A percentile compares a stretch with the other conserved stretches of the same genome.
phyloP scores from a whole-genome alignment of 495 filamentous ascomycete species.

The Neurospora sp. region DNA sequence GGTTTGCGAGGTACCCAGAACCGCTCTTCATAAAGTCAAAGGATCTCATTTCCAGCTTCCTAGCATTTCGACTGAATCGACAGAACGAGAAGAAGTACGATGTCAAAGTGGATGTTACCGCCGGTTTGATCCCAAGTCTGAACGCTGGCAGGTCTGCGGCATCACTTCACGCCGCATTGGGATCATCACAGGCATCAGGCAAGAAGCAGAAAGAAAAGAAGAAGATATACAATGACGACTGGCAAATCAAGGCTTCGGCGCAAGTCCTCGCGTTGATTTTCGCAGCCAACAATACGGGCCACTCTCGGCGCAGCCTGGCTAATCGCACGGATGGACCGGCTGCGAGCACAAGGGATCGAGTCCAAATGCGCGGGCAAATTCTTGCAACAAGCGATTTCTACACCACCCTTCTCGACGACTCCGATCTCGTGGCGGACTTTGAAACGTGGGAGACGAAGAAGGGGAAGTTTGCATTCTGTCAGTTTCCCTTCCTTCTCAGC shows the following conservation, averaged over 20 bases:
- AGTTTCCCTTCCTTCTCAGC: constrained; percentile 89
- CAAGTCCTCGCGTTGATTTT: constrained; percentile 77
- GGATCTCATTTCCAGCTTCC: constrained; percentile 67
- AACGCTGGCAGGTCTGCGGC: constrained; percentile 51
- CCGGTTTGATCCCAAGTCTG: constrained; percentile 62
- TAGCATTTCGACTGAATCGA: constrained; percentile 70
- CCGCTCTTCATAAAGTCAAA: constrained; percentile 60
- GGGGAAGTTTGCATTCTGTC: constrained; percentile 79
- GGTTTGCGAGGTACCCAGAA: constrained; percentile 68
- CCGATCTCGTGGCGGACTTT: constrained; percentile 80
- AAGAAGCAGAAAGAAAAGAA: constrained; percentile 45
- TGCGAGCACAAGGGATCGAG: constrained; percentile 16
- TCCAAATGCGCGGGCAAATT: constrained; percentile 17
- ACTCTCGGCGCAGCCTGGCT: constrained; percentile 16
- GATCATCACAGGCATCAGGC: constrained; percentile 26
- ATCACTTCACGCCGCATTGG: constrained; percentile 66
- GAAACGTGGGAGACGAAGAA: constrained; percentile 74
- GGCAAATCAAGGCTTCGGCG: constrained; percentile 80
- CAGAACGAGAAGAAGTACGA: constrained; percentile 60
- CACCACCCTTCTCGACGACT: constrained; percentile 74
- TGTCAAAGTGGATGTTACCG: constrained; percentile 45
- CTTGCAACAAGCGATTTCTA: constrained; percentile 81
- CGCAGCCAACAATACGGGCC: constrained; percentile 60
- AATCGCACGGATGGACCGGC: background rate
- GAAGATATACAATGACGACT: constrained; percentile 71